Evolutionary conservation across 1,284 basidiomycete species (phyloP).

Genomic region (Apiotrichum laibachii): DNA sequence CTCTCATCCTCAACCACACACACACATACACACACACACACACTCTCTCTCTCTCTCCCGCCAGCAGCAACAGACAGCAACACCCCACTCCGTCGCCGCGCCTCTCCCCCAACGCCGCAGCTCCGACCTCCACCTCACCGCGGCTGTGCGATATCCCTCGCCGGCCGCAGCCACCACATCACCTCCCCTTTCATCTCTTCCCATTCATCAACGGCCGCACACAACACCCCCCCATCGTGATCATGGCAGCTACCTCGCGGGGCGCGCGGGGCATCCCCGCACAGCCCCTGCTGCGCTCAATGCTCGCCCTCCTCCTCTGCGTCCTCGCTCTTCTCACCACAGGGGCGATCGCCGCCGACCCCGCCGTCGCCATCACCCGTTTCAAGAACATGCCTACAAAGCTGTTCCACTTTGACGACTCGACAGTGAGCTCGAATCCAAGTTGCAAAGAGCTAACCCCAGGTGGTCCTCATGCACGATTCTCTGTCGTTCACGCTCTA

Average conservation of each 20-base stretch:
- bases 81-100: too few relatives aligned
- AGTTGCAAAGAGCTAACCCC: constrained; percentile 9
- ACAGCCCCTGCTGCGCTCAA: background rate
- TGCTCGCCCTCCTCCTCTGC: background rate
- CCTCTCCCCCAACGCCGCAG: too few relatives aligned
- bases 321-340: background rate
- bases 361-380: constrained; percentile 51
- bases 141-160: too few relatives aligned
- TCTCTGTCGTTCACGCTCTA: constrained; percentile 64
- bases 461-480: constrained; percentile 84
- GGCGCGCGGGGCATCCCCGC: background rate
- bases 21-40: too few relatives aligned
- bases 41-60: too few relatives aligned
- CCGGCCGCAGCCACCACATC: too few relatives aligned
- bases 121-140: too few relatives aligned
- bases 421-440: constrained; percentile 58
- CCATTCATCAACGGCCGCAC: background rate
- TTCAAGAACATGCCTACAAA: constrained; percentile 71
- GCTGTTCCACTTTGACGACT: constrained; percentile 91
- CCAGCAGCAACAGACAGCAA: too few relatives aligned
- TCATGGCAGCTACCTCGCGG: background rate
- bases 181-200: background rate
- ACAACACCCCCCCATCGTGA: background rate
- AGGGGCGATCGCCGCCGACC: constrained; percentile 32
- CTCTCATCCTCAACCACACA: too few relatives aligned